Conservation (phyloP, 371 early-diverging fungal genomes). For the Mycotypha africana region DNA sequence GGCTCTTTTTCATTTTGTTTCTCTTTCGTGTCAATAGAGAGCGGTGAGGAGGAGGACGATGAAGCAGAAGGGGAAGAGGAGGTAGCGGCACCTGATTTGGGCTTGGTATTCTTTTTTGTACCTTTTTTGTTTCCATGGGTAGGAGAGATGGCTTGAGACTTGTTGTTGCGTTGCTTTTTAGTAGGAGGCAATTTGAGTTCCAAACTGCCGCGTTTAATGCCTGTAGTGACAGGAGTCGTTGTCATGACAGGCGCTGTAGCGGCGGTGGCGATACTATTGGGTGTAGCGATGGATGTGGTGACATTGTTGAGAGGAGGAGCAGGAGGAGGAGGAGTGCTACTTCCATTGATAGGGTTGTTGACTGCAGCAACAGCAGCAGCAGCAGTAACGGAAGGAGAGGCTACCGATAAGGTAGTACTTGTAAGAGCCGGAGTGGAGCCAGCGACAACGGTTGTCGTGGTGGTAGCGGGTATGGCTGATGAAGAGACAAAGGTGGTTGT, state of each 20-base stretch:
- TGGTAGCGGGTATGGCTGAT: too few species aligned
- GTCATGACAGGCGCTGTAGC: not conserved
- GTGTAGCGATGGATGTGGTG: too few species aligned
- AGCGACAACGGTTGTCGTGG: too few species aligned
- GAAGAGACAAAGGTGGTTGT: too few species aligned
- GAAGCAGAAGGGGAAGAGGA: conserved; percentile 5
- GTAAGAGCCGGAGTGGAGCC: not conserved
- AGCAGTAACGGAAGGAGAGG: not conserved
- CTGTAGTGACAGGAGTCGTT: conserved; percentile 1
- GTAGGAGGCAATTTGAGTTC: conserved; percentile 37
- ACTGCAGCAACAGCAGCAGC: not conserved
- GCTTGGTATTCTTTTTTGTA: conserved; percentile 3
- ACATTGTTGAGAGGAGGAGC: too few species aligned
- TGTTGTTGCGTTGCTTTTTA: conserved; percentile 29
- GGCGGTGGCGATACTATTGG: too few species aligned
- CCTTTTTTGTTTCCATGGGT: conserved; percentile 13
- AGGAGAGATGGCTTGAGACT: conserved; percentile 10
- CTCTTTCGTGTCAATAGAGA: too few species aligned
- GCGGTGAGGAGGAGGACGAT: too few species aligned
- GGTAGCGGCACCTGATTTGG: conserved; percentile 1
- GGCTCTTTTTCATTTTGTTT: too few species aligned
- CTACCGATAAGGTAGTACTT: not conserved
- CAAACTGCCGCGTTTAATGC: conserved; percentile 35
- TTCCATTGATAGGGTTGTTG: not conserved
- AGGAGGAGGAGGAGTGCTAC: too few species aligned